A percentile compares a stretch with the other conserved stretches of the same genome.
Conservation (phyloP, 345 rosid species). For the Alliaria petiolata region DNA sequence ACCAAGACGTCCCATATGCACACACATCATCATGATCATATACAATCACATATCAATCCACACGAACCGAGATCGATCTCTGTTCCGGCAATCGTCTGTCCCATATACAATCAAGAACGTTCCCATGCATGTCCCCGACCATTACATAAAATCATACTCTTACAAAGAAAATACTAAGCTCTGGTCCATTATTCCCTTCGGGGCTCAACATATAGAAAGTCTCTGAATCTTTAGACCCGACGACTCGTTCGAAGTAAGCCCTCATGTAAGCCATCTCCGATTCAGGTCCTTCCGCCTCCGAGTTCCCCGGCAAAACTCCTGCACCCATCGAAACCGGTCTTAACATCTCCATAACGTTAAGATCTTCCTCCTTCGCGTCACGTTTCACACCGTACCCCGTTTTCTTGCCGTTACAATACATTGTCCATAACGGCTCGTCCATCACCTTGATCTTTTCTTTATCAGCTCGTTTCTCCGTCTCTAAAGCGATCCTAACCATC, state of each 20-base stretch:
- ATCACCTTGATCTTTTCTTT: constrained; percentile 48
- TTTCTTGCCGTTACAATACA: constrained; percentile 81
- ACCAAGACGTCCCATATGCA: not conserved
- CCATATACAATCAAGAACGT: not conserved
- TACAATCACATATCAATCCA: not conserved
- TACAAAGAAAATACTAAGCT: constrained; percentile 73
- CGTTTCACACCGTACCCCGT: constrained; percentile 64
- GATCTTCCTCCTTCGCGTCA: constrained; percentile 65
- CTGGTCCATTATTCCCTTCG: constrained; percentile 75
- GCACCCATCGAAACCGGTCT: constrained; percentile 87
- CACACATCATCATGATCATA: constrained; percentile 1
- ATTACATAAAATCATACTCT: constrained; percentile 42
- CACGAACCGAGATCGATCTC: not conserved
- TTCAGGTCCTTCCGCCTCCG: constrained; percentile 63
- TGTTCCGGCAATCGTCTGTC: not conserved
- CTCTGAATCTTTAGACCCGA: constrained; percentile 87
- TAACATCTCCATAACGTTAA: constrained; percentile 72
- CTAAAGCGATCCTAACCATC: constrained; percentile 74
- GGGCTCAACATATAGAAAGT: constrained; percentile 85
- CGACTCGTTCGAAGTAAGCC: constrained; percentile 69
- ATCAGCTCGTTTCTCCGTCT: constrained; percentile 58
- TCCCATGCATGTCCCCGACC: not conserved
- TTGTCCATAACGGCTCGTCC: constrained; percentile 77
- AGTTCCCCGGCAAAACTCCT: constrained; percentile 67
- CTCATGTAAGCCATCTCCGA: constrained; percentile 75